Base-by-base conservation (phyloP, 768 basidiomycete species). In the Serpula lacrymans region DNA sequence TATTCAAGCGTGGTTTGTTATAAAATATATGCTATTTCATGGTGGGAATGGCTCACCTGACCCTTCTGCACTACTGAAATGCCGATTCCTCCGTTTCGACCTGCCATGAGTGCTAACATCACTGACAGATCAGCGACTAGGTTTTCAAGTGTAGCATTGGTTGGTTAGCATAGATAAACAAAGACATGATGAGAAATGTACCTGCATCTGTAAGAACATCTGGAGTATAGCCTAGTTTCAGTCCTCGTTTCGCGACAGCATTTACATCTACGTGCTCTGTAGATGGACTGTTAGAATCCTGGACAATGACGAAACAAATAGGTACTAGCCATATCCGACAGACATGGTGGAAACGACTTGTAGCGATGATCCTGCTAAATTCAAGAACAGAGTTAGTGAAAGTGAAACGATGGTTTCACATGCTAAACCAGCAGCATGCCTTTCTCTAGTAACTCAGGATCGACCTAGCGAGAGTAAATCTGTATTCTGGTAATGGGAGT, bases 31-130 rank as follows among this genome's bases (percentile, higher is more conserved):
- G 22, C 22, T 29, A 28, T 20, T 26, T 36, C 21, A 33, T 34
- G 14, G 46, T 40, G 34, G n/a, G 30, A 32, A 26, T 14, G 7
- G 44, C 78, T 28, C 58, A 82, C 92, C 55, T 77, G 67, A 32
- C 88, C 88, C 3, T 74, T 64, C 55, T 83, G 75, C 13, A 92
- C 88, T 9, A 92, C 50, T 1, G 68, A 57, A 38, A 77, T 74
- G 2, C 78, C 77, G 47, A 80, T 71, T 3, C 80, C 81, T 4
- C 71, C 85, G 37, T 88, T 84, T n/a, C 96, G 75, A 37, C 84
- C 76, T 0, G 94, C 93, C 93, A 97, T 97, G 20, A 99, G 72
- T 0, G 82, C 84, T 10, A 99, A 77, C 88, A 97, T 91, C 28
- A 95, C 75, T 0, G 82, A 78, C 7, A 89, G 60, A 59, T 99